Percentiles rank a stretch among this genome's conserved stretches.
Conservation (phyloP, 1,284 basidiomycete genomes). For the Rhodotorula sp. region DNA sequence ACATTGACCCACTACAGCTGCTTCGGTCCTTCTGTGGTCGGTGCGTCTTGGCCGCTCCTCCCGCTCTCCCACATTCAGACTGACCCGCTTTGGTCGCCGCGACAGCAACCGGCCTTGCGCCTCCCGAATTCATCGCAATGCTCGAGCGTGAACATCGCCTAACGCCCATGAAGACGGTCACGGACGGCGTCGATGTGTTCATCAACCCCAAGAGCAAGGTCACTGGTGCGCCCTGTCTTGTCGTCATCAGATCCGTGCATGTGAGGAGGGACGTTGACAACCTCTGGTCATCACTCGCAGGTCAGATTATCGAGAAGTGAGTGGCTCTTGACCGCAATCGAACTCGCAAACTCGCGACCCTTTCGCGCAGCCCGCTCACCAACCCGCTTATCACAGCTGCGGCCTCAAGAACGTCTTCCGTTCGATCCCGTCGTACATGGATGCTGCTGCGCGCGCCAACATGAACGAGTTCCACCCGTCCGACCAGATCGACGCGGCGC, state of each 20-base stretch:
- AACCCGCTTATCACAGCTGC: not conserved
- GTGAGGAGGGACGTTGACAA: not conserved
- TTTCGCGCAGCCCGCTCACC: not conserved
- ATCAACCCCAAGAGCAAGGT: constrained; percentile 16
- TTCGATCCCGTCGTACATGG: constrained; percentile 14
- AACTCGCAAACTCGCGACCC: not conserved
- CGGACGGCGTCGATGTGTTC: constrained; percentile 28
- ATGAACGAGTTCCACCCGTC: constrained; percentile 22
- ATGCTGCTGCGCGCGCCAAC: constrained; percentile 14
- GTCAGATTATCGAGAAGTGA: constrained; percentile 31
- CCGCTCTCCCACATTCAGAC: too few relatives aligned
- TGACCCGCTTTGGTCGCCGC: not conserved
- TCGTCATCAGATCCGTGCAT: too few relatives aligned
- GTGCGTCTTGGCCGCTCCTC: not conserved
- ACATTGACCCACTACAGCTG: not conserved
- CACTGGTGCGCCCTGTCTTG: constrained; percentile 10
- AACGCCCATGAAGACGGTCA: constrained; percentile 31
- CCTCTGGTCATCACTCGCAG: not conserved
- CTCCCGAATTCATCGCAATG: constrained; percentile 18
- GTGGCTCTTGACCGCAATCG: too few relatives aligned
- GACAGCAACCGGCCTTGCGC: constrained; percentile 23
- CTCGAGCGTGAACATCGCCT: constrained; percentile 23
- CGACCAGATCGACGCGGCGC: constrained; percentile 7
- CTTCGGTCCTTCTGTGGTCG: constrained; percentile 37
- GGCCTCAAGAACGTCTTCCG: constrained; percentile 27